Evolutionary conservation across 768 basidiomycete genomes (phyloP).

Genomic region (Boletus speciosus): DNA sequence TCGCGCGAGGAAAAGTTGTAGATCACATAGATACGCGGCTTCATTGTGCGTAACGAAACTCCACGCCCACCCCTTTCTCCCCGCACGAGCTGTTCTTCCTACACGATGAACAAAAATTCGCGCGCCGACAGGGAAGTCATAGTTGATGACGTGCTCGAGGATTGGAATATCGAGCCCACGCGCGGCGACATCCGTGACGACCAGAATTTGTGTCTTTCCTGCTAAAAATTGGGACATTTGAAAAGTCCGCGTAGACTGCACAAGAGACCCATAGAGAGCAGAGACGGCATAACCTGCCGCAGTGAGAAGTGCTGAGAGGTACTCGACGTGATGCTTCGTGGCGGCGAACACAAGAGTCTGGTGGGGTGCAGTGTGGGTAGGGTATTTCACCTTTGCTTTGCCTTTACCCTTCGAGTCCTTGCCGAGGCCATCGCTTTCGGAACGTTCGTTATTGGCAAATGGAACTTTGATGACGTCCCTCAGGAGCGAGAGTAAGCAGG

Average conservation of each 20-base stretch:
- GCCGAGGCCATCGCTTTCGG: slow-evolving; percentile 21
- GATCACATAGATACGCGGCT: slow-evolving; percentile 85
- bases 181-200: slow-evolving; percentile 97
- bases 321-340: slow-evolving; percentile 99
- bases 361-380: slow-evolving; percentile 63
- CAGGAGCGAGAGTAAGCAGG: slow-evolving; percentile 77
- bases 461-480: slow-evolving; percentile 88
- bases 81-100: slow-evolving; percentile 93
- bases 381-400: slow-evolving; percentile 47
- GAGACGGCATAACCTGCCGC: slow-evolving; percentile 86
- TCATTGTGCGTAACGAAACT: slow-evolving; percentile 85
- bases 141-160: slow-evolving; percentile 95
- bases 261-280: slow-evolving; percentile 93
- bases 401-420: slow-evolving; percentile 46
- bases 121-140: slow-evolving; percentile 94
- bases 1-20: slow-evolving; percentile 87
- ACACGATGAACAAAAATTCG: slow-evolving; percentile 96
- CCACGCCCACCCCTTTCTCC: slow-evolving; percentile 95
- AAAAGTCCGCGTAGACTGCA: slow-evolving; percentile 82
- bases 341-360: slow-evolving; percentile 95
- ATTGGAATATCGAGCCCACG: slow-evolving; percentile 98
- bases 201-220: slow-evolving; percentile 75
- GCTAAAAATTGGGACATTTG: slow-evolving; percentile 91
- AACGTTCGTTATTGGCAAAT: slow-evolving; percentile 35
- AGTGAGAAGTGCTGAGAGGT: slow-evolving; percentile 72